phyloP scores from a whole-genome alignment of 2,329 filamentous ascomycete genomes.

The Orbilia oligospora region DNA sequence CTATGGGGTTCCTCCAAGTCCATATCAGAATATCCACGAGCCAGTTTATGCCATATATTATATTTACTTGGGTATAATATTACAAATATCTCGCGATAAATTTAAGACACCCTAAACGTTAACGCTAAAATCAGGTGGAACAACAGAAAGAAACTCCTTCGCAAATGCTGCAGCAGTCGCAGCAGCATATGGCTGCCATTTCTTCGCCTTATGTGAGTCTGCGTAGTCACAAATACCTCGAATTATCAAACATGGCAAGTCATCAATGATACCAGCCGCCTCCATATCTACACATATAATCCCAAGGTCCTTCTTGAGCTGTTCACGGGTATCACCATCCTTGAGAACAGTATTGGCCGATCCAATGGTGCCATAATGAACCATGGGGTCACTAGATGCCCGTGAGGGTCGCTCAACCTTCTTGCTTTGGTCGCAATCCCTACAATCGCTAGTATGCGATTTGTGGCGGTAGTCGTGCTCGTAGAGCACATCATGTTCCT shows the following conservation, averaged over 20 bases:
- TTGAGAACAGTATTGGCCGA: conserved; percentile 37
- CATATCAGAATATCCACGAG: no score
- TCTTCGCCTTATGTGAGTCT: conserved; percentile 44
- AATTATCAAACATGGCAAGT: conserved; percentile 36
- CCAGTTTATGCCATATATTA: no score
- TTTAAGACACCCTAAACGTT: background rate
- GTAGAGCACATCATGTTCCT: conserved; percentile 36
- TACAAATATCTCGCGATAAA: background rate
- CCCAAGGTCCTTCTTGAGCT: conserved; percentile 14
- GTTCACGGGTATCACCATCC: conserved; percentile 26
- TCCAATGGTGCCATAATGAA: conserved; percentile 44
- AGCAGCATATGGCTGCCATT: conserved; percentile 49
- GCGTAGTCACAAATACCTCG: conserved; percentile 45
- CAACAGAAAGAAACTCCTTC: conserved; percentile 38
- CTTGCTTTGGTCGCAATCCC: conserved; percentile 7
- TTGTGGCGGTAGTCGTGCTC: conserved; percentile 22
- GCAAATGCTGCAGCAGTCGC: conserved; percentile 43
- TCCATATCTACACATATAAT: conserved; percentile 50
- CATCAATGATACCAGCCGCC: conserved; percentile 30
- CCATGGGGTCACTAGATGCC: conserved; percentile 13
- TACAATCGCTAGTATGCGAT: background rate
- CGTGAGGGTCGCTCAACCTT: conserved; percentile 2
- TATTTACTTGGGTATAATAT: background rate
- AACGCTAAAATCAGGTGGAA: conserved; percentile 18
- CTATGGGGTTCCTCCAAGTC: no score